Evolutionary conservation across 1,284 basidiomycete genomes (phyloP), one percentile per base, ranked within the genome.

Genomic region (Apiotrichum veenhuisii): DNA sequence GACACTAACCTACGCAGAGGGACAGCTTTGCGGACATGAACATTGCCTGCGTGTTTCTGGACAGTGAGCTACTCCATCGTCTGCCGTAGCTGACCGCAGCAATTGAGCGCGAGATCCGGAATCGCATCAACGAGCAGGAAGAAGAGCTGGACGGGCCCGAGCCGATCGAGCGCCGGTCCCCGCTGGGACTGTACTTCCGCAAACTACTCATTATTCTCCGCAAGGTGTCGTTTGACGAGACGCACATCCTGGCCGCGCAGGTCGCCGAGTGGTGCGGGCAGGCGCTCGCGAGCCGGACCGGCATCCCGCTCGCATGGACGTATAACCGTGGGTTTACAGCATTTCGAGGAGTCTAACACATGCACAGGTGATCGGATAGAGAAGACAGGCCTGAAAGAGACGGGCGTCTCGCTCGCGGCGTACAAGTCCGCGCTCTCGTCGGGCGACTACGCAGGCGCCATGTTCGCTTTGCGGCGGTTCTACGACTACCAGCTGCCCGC

Each of bases 401-500:
- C 34, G 22, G 45, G 33, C 11, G 54, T 34, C 15, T 43, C 50
- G 3, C 49, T 52, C 25, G 33, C 17, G 33, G 71, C 67, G 25
- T 71, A 72, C 50, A 64, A 70, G 42, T 38, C 52, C 2, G 70
- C 74, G 0, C 57, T 64, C 10, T 60, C 63, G 5, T 57, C 63
- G 4, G 76, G 73, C 7, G 74, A 77, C 57, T 71, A 73, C 47
- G 66, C 71, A 1, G 51, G 58, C 2, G 72, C 74, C 12, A 52
- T 76, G 23, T 59, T 56, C 15, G 67, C 70, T 0, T 50, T 78
- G 10, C 55, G 70, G 20, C 60, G 66, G 5, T 76, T 78, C 61
- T 78, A 75, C 59, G 75, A 75, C 57, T 74, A 74, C 52, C 70
- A 71, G 30, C 70, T 73, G 27, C 73, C 75, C 1, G 50, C 55